Evolutionary conservation across 2,329 filamentous ascomycete genomes (phyloP), one percentile per base, ranked within the genome.

Genomic region (Ceratocystis papillata): DNA sequence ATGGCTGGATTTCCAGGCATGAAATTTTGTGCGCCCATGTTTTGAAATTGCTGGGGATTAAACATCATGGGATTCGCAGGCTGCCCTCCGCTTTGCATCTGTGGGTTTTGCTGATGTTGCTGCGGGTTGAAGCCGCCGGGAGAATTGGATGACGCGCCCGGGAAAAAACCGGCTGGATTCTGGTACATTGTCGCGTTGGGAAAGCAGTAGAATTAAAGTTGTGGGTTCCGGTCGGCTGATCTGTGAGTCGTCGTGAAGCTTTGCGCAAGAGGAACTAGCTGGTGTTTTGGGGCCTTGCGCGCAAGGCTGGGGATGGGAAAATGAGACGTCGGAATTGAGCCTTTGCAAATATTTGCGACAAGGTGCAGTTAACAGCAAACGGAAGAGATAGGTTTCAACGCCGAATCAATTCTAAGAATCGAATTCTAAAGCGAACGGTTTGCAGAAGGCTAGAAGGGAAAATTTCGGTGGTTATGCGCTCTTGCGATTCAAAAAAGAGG

Each of bases 1-100:
- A 84, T 82, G 74, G 81, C 76, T 64, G 78, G 76, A 70, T 63
- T 65, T 69, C 77, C 79, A 61, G 78, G 78, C 62, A 77, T 77
- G 70, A 82, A 84, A 69, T 75, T 76, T 72, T 83, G 81, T 66
- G 77, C 75, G 65, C 75, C 76, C 80, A 84, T 83, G 50, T 67
- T 67, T 20, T 65, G 66, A 33, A 67, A 67, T 30, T 64, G 63
- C 45, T 67, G 66, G 15, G 57, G 66, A 33, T 67, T 67, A 20
- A 67, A 67, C 55, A 67, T 67, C 66, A 67, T 67, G 3, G 66
- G 57, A 46, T 67, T 67, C 10, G 63, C 66, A 57, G 62, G 57
- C 30, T 67, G 66, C 8, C 66, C 63, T 46, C 66, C 66, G 15
- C 62, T 22, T 7, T 63, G 66, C 45, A 67, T 63, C 33, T 67